Base-by-base conservation (phyloP, 1,284 basidiomycete genomes). In the Sphagnurus paluster region DNA sequence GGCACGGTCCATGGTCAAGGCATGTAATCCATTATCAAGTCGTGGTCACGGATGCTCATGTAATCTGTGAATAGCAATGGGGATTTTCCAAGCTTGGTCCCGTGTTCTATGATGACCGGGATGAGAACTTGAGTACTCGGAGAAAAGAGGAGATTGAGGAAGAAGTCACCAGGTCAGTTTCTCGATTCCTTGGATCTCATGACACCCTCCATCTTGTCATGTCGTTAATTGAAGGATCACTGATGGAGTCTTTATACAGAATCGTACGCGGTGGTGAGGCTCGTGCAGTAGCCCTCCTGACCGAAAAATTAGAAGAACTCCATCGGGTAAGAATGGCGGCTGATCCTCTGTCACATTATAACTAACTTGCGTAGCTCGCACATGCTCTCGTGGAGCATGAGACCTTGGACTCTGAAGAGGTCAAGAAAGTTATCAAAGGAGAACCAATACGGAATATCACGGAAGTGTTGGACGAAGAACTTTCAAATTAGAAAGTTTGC, bases 41-140 rank as follows among this genome's bases (percentile, higher is more conserved):
- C 44, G 7, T 26, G 7, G 14, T 14, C 30, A 11, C 10, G 20
- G 10, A n/a, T n/a, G 30, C 29, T 29, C 24, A 35, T 41, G 51
- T 25, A 40, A 13, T 24, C 37, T 25, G 36, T 21, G 24, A 33
- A 17, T 51, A 86, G 83, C 70, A 84, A 58, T 87, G 86, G 81
- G 94, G 94, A 1, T 96, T 90, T 67, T 94, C 92, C 30, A 90
- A 84, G 67, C 78, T 95, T 44, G 93, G 93, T 0, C 86, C 90
- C 6, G 84, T 94, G 1, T 90, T 80, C 64, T 87, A 87, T 62
- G 84, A 79, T 53, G 84, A 90, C 50, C 77, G 82, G 53, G 78
- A 84, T 53, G 80, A 82, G 25, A 74, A 74, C 19, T 74, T 91
- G 38, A 90, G 89, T 56, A 74, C 87, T 2, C 74, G 77, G 47